Conservation (phyloP, 208 protist species). For the Blastocrithidia nonstop region DNA sequence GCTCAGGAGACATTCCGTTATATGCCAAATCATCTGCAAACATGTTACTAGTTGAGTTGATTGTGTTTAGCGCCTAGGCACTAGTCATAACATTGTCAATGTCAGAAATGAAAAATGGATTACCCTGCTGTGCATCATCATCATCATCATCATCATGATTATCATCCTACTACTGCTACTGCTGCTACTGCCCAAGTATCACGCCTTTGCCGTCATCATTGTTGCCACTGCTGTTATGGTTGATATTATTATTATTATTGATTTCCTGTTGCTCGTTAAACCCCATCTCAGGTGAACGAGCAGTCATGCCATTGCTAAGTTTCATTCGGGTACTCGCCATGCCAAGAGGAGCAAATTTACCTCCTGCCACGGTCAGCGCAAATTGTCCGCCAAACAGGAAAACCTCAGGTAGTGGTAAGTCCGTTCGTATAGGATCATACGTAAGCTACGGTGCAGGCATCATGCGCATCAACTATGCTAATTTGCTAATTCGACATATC, state of each 20-base stretch:
- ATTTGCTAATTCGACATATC: too few relatives aligned
- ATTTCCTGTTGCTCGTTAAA: too few relatives aligned
- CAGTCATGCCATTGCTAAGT: neutral
- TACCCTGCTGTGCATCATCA: neutral
- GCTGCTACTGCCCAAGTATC: too few relatives aligned
- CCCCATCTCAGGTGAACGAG: too few relatives aligned
- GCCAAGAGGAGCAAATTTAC: conserved; percentile 7
- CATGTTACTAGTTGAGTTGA: too few relatives aligned
- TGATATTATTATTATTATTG: too few relatives aligned
- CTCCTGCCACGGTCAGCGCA: conserved; percentile 1
- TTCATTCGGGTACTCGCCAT: conserved; percentile 1
- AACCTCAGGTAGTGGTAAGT: neutral
- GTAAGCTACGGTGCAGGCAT: neutral
- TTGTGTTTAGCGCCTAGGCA: too few relatives aligned
- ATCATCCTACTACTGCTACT: too few relatives aligned
- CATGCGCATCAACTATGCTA: too few relatives aligned
- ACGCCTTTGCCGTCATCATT: neutral
- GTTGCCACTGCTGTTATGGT: neutral
- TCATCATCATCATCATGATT: neutral
- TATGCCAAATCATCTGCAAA: too few relatives aligned
- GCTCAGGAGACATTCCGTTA: too few relatives aligned
- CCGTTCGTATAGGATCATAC: neutral
- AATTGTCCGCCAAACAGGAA: conserved; percentile 13
- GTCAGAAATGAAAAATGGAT: neutral
- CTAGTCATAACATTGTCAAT: neutral